Evolutionary conservation across 495 filamentous ascomycete genomes (phyloP), one percentile per base, ranked within the genome.

Genomic region (Aspergillus avenaceus): DNA sequence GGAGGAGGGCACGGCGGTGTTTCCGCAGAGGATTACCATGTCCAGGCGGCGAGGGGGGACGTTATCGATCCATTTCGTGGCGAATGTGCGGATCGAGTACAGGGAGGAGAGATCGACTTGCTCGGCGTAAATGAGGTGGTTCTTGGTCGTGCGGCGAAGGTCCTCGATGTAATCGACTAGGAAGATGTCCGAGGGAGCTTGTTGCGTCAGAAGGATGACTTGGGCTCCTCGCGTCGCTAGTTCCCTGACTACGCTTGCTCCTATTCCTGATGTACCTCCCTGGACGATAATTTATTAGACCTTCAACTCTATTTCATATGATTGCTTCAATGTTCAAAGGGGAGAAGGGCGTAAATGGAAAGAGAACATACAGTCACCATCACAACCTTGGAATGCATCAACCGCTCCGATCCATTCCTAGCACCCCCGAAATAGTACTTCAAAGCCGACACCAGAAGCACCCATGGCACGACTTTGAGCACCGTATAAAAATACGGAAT

Each of bases 31-130:
- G 37, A 99, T 83, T 19, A 99, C 71, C 83, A 92, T 90, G 66
- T 99, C 93, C 4, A 99, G 74, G n/a, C 93, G 81, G 29, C 93
- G 82, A 18, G 91, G 87, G 0, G 95, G 91, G 23, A 84, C 80
- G 64, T 97, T 99, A 67, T 99, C 91, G 56, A 97, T 87, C 90
- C 95, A 99, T 71, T 91, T 91, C 2, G 93, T 99, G n/a, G 93
- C 93, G 62, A 99, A 99, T 50, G 84, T 75, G 21, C 93, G 88
- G 49, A 99, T 84, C 52, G 86, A 91, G 60, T 96, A 81, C 14
- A 97, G 74, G 11, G 87, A 91, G 22, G 85, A 69, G 32, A 99
- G 83, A 55, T 99, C 91, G 27, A 93, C 89, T 64, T 95, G 86
- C 65, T 99, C 93, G 47, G 95, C 91, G 59, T 91, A 97, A 58